A percentile compares a stretch with the other conserved stretches of the same genome.
These are phyloP conservation scores for Xylaria sp. DNA, from an alignment of 2,329 filamentous ascomycete genomes.

Conservation along the genomic window DNA sequence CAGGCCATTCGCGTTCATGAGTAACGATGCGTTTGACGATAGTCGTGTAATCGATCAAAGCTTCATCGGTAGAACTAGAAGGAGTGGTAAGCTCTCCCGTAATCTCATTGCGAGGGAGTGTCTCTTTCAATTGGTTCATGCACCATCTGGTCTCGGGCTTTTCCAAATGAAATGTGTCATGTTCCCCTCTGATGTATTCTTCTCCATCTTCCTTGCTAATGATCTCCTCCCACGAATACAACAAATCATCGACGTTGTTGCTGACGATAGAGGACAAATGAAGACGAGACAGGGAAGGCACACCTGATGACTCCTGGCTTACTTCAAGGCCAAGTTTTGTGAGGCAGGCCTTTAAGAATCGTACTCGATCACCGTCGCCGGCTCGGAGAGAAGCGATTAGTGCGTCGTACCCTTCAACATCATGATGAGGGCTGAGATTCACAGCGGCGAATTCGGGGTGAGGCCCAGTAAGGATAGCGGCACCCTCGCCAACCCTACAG, in stretches of 20 bases:
- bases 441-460: constrained; percentile 93
- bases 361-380: constrained; percentile 74
- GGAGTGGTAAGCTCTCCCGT: constrained; percentile 39
- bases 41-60: constrained; percentile 77
- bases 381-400: constrained; percentile 73
- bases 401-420: constrained; percentile 74
- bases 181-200: constrained; percentile 80
- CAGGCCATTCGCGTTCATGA: constrained; percentile 75
- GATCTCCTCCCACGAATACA: constrained; percentile 73
- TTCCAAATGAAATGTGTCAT: constrained; percentile 84
- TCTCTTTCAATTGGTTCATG: constrained; percentile 63
- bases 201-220: constrained; percentile 72
- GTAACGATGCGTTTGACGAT: constrained; percentile 78
- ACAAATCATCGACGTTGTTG: constrained; percentile 71
- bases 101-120: constrained; percentile 56
- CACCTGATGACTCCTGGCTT: constrained; percentile 71
- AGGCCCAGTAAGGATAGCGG: constrained; percentile 82
- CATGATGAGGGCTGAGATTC: constrained; percentile 76
- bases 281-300: constrained; percentile 82
- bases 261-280: constrained; percentile 79
- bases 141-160: constrained; percentile 70
- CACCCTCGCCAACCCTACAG: constrained; percentile 83
- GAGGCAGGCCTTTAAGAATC: constrained; percentile 83
- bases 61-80: constrained; percentile 55
- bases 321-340: constrained; percentile 83